These are phyloP conservation scores for Pulveroboletus sp. DNA, from an alignment of 768 basidiomycete genomes.

Conservation along the genomic window DNA sequence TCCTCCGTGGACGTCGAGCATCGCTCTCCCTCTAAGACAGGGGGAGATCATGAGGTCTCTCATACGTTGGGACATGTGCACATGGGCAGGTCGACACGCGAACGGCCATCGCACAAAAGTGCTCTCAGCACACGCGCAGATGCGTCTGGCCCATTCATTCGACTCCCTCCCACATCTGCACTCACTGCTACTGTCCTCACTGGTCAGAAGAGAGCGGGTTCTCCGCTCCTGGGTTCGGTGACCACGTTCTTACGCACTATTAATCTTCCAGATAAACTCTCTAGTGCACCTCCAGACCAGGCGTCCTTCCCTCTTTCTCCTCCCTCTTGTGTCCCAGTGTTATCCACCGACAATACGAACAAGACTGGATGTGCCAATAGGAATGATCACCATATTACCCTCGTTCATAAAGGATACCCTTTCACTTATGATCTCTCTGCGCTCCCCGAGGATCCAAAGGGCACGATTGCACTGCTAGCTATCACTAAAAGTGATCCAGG, in stretches of 20 bases:
- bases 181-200: background rate
- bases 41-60: conserved; percentile 3
- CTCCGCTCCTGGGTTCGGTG: conserved; percentile 15
- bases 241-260: conserved; percentile 24
- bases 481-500: conserved; percentile 30
- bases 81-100: conserved; percentile 2
- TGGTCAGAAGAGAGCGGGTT: background rate
- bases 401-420: conserved; percentile 26
- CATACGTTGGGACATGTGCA: conserved; percentile 4
- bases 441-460: conserved; percentile 29
- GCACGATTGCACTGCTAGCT: conserved; percentile 23
- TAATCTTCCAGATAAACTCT: conserved; percentile 17
- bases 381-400: conserved; percentile 18
- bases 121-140: conserved; percentile 10
- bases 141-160: conserved; percentile 9
- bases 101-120: conserved; percentile 3
- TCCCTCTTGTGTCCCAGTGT: conserved; percentile 10
- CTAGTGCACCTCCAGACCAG: conserved; percentile 10
- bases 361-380: conserved; percentile 1
- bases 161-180: conserved; percentile 8
- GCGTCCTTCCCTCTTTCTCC: conserved; percentile 6
- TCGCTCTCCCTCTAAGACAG: conserved; percentile 1
- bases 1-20: conserved; percentile 1
- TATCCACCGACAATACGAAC: conserved; percentile 7
- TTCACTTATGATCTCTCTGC: conserved; percentile 25